Evolutionary conservation across 164 flowering plant species (phyloP).

Genomic region (Umbilicus rupestris): DNA sequence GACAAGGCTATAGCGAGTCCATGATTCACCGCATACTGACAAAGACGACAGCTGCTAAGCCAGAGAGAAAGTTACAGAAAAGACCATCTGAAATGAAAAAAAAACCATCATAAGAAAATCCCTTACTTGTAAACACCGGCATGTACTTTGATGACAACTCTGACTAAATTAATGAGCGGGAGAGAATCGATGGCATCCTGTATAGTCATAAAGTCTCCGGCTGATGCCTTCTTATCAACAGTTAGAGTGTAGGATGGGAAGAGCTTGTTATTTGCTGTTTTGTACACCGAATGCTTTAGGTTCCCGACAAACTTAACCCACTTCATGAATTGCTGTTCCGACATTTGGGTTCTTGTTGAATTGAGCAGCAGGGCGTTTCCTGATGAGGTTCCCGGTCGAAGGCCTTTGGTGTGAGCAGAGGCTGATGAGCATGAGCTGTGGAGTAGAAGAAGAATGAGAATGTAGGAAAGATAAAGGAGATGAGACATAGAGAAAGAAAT

Average conservation of each 20-base stretch:
- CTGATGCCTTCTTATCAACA: constrained; percentile 48
- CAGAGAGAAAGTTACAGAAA: neutral
- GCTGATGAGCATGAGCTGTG: neutral
- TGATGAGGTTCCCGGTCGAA: constrained; percentile 25
- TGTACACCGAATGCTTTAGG: constrained; percentile 64
- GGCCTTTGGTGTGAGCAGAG: constrained; percentile 35
- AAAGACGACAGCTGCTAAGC: constrained; percentile 1
- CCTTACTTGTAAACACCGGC: constrained; percentile 88
- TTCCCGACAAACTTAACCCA: constrained; percentile 87
- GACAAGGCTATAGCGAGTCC: constrained; percentile 6
- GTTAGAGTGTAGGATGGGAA: constrained; percentile 72
- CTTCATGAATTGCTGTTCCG: constrained; percentile 79
- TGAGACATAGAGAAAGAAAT: neutral
- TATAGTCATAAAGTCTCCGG: constrained; percentile 75
- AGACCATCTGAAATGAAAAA: neutral
- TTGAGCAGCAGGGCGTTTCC: constrained; percentile 23
- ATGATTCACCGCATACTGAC: neutral
- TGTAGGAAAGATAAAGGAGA: neutral
- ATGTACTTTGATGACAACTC: constrained; percentile 82
- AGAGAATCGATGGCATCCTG: constrained; percentile 92
- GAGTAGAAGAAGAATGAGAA: neutral
- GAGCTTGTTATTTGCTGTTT: constrained; percentile 64
- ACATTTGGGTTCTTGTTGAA: constrained; percentile 36
- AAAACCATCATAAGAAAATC: neutral
- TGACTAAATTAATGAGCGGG: constrained; percentile 65